These are phyloP conservation scores for Gaultheria prostrata DNA, from an alignment of 148 eudicot species.

Conservation along the genomic window DNA sequence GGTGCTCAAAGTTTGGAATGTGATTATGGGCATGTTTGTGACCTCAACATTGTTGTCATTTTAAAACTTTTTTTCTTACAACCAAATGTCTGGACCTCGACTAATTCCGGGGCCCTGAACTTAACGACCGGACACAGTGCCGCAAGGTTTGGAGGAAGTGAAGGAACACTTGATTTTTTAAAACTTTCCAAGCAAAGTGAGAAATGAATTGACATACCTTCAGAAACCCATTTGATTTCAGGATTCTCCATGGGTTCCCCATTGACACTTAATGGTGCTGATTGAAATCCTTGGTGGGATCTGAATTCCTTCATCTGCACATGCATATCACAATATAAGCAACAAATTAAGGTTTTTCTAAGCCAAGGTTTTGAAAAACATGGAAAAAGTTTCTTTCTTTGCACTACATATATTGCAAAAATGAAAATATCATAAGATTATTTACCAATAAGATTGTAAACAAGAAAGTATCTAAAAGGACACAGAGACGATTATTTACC, in stretches of 20 bases:
- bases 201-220: slow-evolving; percentile 21
- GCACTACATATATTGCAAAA: neutral
- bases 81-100: too few species aligned
- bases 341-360: neutral
- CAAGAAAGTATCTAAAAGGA: too few species aligned
- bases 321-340: neutral
- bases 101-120: too few species aligned
- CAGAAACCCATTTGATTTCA: slow-evolving; percentile 22
- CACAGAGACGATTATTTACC: slow-evolving; percentile 34
- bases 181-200: neutral
- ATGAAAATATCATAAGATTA: neutral
- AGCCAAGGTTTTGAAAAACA: neutral
- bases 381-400: neutral
- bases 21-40: neutral
- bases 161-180: too few species aligned
- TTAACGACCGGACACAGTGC: too few species aligned
- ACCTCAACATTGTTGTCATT: neutral
- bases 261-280: slow-evolving; percentile 19
- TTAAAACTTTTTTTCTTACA: too few species aligned
- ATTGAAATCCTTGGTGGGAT: slow-evolving; percentile 32
- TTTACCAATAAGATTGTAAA: slow-evolving; percentile 46
- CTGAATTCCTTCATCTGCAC: slow-evolving; percentile 61
- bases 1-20: too few species aligned
- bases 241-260: slow-evolving; percentile 20
- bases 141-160: too few species aligned